Conservation (phyloP, 2,329 filamentous ascomycete species). For the Chaetomium sp. region DNA sequence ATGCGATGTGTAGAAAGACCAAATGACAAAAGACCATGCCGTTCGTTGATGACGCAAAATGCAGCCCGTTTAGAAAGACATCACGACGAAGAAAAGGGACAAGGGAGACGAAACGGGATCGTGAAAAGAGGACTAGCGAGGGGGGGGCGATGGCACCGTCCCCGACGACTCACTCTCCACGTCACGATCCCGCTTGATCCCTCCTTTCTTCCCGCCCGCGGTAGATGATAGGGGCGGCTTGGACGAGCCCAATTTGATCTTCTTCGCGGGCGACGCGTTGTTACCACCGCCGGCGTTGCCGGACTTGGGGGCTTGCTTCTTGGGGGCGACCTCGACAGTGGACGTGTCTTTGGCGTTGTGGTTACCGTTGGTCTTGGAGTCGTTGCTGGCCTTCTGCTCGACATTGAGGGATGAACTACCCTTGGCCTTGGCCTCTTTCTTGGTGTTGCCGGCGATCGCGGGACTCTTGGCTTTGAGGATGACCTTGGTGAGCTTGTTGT, state of each 20-base stretch:
- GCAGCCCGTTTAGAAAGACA: too few relatives aligned
- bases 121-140: background rate
- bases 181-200: conserved; percentile 42
- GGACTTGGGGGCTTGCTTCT: conserved; percentile 34
- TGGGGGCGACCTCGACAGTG: conserved; percentile 36
- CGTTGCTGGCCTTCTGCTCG: conserved; percentile 35
- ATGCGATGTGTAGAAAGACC: conserved; percentile 1
- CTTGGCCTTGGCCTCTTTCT: conserved; percentile 50
- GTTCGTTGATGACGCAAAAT: too few relatives aligned
- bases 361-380: conserved; percentile 6
- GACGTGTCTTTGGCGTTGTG: conserved; percentile 31
- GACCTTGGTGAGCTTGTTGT: conserved; percentile 44
- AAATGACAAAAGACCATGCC: background rate
- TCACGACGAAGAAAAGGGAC: too few relatives aligned
- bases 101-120: too few relatives aligned
- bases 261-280: conserved; percentile 38
- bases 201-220: conserved; percentile 35
- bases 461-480: conserved; percentile 46
- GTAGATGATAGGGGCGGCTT: conserved; percentile 45
- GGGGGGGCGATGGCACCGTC: conserved; percentile 48
- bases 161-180: conserved; percentile 51
- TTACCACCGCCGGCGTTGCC: conserved; percentile 22
- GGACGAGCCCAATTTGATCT: conserved; percentile 35
- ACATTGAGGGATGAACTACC: conserved; percentile 43
- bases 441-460: conserved; percentile 23